phyloP scores from a whole-genome alignment of 1,284 basidiomycete species.

The Golubevia sp. region DNA sequence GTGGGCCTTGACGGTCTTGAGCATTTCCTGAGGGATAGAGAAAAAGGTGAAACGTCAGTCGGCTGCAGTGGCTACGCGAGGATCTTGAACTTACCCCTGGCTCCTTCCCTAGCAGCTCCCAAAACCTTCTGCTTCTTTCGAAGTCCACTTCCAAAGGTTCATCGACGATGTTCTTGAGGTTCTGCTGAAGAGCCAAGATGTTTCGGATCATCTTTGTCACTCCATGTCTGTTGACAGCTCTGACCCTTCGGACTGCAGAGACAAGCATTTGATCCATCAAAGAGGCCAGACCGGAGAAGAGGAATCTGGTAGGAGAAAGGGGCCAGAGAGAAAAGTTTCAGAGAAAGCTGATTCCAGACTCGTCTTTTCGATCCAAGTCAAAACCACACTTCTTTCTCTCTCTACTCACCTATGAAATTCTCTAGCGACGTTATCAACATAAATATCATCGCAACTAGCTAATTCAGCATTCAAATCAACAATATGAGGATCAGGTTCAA shows the following conservation, averaged over 20 bases:
- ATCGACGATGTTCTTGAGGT: constrained; percentile 69
- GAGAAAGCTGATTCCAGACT: constrained; percentile 10
- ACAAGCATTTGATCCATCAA: constrained; percentile 85
- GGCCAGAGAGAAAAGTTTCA: background rate
- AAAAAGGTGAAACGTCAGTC: background rate
- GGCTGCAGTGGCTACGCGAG: background rate
- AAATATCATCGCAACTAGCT: constrained; percentile 73
- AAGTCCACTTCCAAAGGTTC: constrained; percentile 70
- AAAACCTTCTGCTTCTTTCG: constrained; percentile 77
- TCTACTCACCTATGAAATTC: too few species aligned
- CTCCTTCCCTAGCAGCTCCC: constrained; percentile 74
- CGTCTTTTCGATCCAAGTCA: background rate
- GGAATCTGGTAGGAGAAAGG: constrained; percentile 68
- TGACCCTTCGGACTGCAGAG: constrained; percentile 74
- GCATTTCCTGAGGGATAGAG: background rate
- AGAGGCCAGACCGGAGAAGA: constrained; percentile 83
- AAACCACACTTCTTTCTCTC: constrained; percentile 72
- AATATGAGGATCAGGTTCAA: constrained; percentile 87
- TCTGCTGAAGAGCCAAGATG: constrained; percentile 88
- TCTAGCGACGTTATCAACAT: constrained; percentile 28
- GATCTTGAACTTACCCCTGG: constrained; percentile 70
- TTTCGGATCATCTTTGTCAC: constrained; percentile 88
- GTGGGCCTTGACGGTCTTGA: constrained; percentile 4
- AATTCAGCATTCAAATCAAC: constrained; percentile 84
- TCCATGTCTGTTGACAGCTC: constrained; percentile 75